phyloP scores from a whole-genome alignment of 768 basidiomycete genomes.

The Hypholoma fasciculare region DNA sequence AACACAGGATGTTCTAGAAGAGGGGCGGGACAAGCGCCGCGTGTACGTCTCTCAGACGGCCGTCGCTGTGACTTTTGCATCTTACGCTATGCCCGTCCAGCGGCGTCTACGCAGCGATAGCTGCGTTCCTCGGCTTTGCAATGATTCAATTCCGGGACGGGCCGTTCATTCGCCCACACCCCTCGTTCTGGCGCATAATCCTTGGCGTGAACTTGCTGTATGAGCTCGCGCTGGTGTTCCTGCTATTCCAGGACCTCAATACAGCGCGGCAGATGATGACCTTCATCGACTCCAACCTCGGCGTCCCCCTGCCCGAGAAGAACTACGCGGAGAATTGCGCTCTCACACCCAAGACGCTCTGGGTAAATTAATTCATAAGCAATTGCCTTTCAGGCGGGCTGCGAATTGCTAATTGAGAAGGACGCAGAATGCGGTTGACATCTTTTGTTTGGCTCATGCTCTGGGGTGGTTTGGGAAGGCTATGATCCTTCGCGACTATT shows the following conservation, averaged over 20 bases:
- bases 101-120: constrained; percentile 74
- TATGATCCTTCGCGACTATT: constrained; percentile 86
- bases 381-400: background rate
- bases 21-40: constrained; percentile 79
- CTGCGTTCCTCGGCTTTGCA: constrained; percentile 77
- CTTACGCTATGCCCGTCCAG: constrained; percentile 34
- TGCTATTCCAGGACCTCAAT: constrained; percentile 81
- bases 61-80: constrained; percentile 1
- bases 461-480: constrained; percentile 93
- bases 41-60: constrained; percentile 51
- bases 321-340: constrained; percentile 83
- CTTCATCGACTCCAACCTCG: constrained; percentile 70
- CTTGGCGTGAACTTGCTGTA: constrained; percentile 83
- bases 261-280: constrained; percentile 81
- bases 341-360: constrained; percentile 59
- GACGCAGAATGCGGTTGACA: constrained; percentile 73
- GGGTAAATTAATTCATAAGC: constrained; percentile 45
- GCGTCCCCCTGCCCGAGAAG: constrained; percentile 77
- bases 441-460: constrained; percentile 85
- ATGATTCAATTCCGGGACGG: constrained; percentile 91
- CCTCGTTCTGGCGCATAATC: constrained; percentile 81
- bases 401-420: constrained; percentile 4
- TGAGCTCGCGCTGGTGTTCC: constrained; percentile 78
- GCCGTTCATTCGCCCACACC: constrained; percentile 86
- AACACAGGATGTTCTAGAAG: constrained; percentile 80